Percentiles rank a stretch among this genome's conserved stretches.
These are phyloP conservation scores for Artemisia tridentata DNA, from an alignment of 129 eudicot species.

Conservation along the genomic window DNA sequence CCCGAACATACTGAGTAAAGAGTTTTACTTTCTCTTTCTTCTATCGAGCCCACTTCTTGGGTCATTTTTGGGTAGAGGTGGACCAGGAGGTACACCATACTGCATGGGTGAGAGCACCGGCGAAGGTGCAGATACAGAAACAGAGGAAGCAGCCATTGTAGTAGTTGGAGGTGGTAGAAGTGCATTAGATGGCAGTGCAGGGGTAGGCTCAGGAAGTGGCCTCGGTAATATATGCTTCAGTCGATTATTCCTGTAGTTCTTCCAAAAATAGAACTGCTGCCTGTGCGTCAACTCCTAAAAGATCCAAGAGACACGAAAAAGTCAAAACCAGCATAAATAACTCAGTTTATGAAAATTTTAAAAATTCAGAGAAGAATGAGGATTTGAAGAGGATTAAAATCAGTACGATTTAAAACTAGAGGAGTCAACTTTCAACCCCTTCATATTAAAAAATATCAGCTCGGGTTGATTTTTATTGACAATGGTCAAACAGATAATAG, in stretches of 20 bases:
- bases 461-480: neutral
- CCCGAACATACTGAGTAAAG: constrained; percentile 15
- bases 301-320: constrained; percentile 9
- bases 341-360: neutral
- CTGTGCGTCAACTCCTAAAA: constrained; percentile 90
- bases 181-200: constrained; percentile 48
- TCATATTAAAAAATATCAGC: neutral
- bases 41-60: constrained; percentile 70
- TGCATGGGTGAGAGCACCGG: constrained; percentile 83
- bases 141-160: constrained; percentile 37
- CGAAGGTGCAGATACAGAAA: constrained; percentile 43
- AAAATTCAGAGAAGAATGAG: constrained; percentile 2
- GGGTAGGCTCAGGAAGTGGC: constrained; percentile 74
- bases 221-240: constrained; percentile 90
- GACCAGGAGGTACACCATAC: constrained; percentile 67
- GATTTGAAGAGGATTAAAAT: neutral
- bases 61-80: constrained; percentile 57
- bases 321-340: constrained; percentile 11
- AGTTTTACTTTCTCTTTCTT: constrained; percentile 82
- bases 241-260: constrained; percentile 85
- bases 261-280: constrained; percentile 95
- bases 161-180: constrained; percentile 50
- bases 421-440: no score
- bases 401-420: constrained; percentile 11
- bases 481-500: neutral